Evolutionary conservation across 2,329 filamentous ascomycete species (phyloP).

Genomic region (Fusarium denticulatum): DNA sequence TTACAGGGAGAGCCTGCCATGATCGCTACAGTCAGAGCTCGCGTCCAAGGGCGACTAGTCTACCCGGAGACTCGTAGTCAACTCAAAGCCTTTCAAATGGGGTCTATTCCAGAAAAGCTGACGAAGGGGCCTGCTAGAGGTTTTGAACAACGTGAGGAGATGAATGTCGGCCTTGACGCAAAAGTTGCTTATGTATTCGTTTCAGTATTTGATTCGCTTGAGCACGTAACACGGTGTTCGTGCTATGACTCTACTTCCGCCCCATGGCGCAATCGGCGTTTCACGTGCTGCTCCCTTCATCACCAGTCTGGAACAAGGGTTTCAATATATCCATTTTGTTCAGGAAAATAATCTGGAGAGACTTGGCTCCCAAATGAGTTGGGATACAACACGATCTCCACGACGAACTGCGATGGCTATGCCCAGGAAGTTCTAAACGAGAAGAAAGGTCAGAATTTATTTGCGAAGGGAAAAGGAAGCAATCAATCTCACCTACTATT

Average conservation of each 20-base stretch:
- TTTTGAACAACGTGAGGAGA: too few species aligned
- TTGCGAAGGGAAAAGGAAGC: too few species aligned
- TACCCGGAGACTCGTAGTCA: background rate
- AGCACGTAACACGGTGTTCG: background rate
- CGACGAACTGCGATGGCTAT: too few species aligned
- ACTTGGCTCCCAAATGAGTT: background rate
- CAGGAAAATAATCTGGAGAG: constrained; percentile 22
- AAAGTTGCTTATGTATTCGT: background rate
- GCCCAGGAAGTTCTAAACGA: too few species aligned
- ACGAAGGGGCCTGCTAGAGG: too few species aligned
- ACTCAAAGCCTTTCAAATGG: too few species aligned
- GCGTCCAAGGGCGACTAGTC: background rate
- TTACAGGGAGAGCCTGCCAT: background rate
- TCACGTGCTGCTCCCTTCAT: constrained; percentile 20
- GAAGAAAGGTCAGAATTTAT: too few species aligned
- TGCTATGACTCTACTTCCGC: background rate
- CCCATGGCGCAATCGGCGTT: constrained; percentile 1
- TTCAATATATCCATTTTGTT: constrained; percentile 2
- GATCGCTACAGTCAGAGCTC: background rate
- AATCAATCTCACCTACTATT: too few species aligned
- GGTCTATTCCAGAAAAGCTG: too few species aligned
- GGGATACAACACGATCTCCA: too few species aligned
- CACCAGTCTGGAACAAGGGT: background rate
- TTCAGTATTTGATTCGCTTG: background rate
- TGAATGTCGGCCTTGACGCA: too few species aligned